Percentiles rank a stretch among this genome's conserved stretches.
Evolutionary conservation across 495 filamentous ascomycete species (phyloP).

Genomic region (Penicillium herquei): DNA sequence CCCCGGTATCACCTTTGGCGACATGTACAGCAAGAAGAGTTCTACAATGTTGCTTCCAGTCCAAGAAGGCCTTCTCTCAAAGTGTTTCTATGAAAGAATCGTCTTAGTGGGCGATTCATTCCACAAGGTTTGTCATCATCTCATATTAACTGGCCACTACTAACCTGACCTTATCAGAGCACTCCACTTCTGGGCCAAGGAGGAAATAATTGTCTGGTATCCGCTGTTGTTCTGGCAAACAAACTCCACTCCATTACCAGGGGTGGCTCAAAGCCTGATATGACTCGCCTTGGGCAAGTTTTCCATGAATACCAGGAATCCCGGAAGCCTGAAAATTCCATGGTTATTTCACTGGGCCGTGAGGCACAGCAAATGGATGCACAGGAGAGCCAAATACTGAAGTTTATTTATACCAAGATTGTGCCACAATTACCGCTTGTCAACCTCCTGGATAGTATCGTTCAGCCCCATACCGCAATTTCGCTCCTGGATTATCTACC

Average conservation of each 20-base stretch:
- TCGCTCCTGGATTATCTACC: not conserved
- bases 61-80: constrained; percentile 37
- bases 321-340: not conserved
- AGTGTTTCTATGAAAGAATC: constrained; percentile 34
- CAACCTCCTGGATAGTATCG: not conserved
- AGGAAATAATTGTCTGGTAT: not conserved
- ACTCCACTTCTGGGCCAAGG: not conserved
- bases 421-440: not conserved
- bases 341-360: not conserved
- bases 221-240: not conserved
- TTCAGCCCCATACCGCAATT: not conserved
- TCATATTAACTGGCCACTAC: too few species aligned
- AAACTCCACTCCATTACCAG: not conserved
- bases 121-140: constrained; percentile 34
- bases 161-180: not conserved
- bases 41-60: constrained; percentile 21
- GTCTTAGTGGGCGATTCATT: constrained; percentile 42
- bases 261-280: not conserved
- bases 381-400: not conserved
- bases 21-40: not conserved
- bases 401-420: not conserved
- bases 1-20: not conserved
- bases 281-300: not conserved
- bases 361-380: not conserved
- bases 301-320: not conserved